Conservation (phyloP, 2,329 filamentous ascomycete genomes). For the Orbilia blumenaviensis region DNA sequence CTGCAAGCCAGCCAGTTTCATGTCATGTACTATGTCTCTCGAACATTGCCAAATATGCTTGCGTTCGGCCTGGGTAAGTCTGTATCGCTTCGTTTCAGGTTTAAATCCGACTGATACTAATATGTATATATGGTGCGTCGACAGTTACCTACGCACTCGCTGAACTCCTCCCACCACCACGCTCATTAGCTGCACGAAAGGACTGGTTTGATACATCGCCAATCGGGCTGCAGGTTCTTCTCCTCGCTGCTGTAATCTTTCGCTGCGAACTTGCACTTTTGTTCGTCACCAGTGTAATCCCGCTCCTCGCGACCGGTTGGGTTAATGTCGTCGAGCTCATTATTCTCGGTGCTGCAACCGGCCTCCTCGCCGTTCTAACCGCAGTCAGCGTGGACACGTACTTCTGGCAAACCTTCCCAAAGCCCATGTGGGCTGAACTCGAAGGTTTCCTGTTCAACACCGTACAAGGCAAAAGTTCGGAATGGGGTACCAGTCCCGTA, state of each 20-base stretch:
- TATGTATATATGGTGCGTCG: too few species aligned
- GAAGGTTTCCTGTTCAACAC: slow-evolving; percentile 92
- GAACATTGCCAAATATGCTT: slow-evolving; percentile 95
- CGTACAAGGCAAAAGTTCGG: slow-evolving; percentile 79
- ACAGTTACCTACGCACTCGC: slow-evolving; percentile 72
- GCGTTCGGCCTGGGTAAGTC: slow-evolving; percentile 80
- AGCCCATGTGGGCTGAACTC: slow-evolving; percentile 85
- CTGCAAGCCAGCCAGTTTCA: slow-evolving; percentile 90
- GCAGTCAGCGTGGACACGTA: slow-evolving; percentile 86
- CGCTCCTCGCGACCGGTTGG: slow-evolving; percentile 69
- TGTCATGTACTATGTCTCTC: slow-evolving; percentile 87
- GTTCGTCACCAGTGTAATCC: slow-evolving; percentile 73
- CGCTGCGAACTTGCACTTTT: slow-evolving; percentile 88
- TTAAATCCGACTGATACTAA: neutral
- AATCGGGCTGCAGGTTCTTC: slow-evolving; percentile 67
- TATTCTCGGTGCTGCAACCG: slow-evolving; percentile 72
- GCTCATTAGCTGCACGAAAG: slow-evolving; percentile 58
- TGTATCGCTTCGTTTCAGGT: too few species aligned
- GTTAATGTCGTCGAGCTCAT: slow-evolving; percentile 70
- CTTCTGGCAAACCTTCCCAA: slow-evolving; percentile 79
- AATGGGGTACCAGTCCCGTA: slow-evolving; percentile 88
- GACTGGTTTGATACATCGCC: slow-evolving; percentile 72
- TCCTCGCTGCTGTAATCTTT: slow-evolving; percentile 83
- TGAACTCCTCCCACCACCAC: slow-evolving; percentile 62
- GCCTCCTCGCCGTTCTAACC: slow-evolving; percentile 71